Base-by-base conservation (phyloP, 345 rosid genomes). In the Populus davidiana region DNA sequence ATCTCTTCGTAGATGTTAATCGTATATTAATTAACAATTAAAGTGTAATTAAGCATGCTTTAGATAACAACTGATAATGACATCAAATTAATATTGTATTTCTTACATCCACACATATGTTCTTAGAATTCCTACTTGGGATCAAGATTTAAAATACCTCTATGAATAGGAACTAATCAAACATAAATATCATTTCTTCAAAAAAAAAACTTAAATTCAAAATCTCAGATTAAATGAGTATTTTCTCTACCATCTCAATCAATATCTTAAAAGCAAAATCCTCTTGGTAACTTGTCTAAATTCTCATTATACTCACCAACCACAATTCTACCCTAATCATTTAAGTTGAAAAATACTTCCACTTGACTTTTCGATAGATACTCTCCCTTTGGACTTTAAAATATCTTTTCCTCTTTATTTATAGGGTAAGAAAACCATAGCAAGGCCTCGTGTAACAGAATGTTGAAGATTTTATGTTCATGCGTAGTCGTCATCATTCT, bases 291-390 rank as follows among this genome's bases (percentile, higher is more conserved):
- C 38, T 63, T 63, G 65, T 47, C 52, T 52, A 72, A 71, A 23
- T 71, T 63, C 50, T 35, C 8, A 71, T 64, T 36, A 72, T 64
- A 65, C 43, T 66, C 81, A 50, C 67, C 77, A 64, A 47, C 38
- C 70, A 13, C 5, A 33, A 33, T 47, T 69, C 10, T 7, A 36
- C 27, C 13, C 44, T 64, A 18, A 56, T 59, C 79, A 68, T 76
- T 31, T 7, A 65, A 10, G 33, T 49, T 10, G 17, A 25, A 27
- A 41, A 31, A 31, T 33, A 27, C 35, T 33, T 13, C 29, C 67
- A 12, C 50, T 47, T 8, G 8, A 54, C 61, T 54, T 54, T 21
- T 54, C 3, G 8, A 20, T 2, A 21, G 21, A 21, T 6, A 54
- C 39, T 17, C 70, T 17, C 1, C 17, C 23, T 36, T 35, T 31